Base-by-base conservation (phyloP, 306 rosid genomes). In the Sechiopsis laciniata region DNA sequence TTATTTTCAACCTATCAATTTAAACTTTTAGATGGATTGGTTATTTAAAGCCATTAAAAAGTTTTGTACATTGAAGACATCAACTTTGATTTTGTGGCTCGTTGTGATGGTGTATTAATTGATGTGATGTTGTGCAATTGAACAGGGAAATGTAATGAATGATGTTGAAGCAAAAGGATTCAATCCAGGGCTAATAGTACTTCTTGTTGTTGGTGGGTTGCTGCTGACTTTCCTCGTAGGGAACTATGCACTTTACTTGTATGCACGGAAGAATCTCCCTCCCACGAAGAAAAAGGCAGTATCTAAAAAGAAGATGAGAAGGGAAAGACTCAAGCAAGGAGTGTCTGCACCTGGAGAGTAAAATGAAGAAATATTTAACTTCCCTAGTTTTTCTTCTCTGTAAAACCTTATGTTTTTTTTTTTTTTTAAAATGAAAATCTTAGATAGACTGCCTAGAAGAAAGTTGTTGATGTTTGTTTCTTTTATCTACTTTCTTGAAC, bases 301-400 rank as follows among this genome's bases (percentile, higher is more conserved):
- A 65, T 95, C 99, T 17, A 95, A 91, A 87, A 95, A 95, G 95
- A 95, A 95, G 90, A 86, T 95, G 88, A 91, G 82, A 71, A 95
- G n/a, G 82, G 99, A 95, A 83, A 88, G 87, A 78, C 87, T 95
- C 88, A 95, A 83, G 81, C 88, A 95, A 84, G 99, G 99, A 9
- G 84, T 91, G 68, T n/a, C n/a, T n/a, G n/a, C n/a, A n/a, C n/a
- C n/a, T n/a, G n/a, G n/a, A n/a, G n/a, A n/a, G n/a, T n/a, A n/a
- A n/a, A n/a, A n/a, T n/a, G n/a, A 64, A 29, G 8, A 94, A 26
- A 26, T 26, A 26, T 26, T 26, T 26, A 26, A 14, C 72, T 35
- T 13, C 55, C 35, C 48, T 12, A 22, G 59, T 54, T 63, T 63
- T 20, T 22, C 53, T 55, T 72, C 75, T 32, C 46, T 40, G 46